These are phyloP conservation scores for Thraustotheca clavata DNA, from an alignment of 352 stramenopile genomes.

Conservation along the genomic window DNA sequence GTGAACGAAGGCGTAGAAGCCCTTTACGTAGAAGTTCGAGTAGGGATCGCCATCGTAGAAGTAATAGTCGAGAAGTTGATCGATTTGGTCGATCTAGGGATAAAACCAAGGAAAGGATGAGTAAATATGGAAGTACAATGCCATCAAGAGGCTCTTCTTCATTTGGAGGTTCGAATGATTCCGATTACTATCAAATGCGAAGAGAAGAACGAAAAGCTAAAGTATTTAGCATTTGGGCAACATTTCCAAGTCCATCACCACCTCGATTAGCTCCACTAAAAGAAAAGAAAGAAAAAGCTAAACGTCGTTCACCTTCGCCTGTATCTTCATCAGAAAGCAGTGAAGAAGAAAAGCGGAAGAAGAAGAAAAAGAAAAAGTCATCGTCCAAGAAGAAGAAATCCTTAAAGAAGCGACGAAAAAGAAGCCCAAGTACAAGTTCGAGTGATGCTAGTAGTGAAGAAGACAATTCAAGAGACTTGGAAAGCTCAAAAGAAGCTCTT, in stretches of 20 bases:
- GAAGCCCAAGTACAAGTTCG: slow-evolving; percentile 28
- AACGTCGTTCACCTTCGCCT: slow-evolving; percentile 29
- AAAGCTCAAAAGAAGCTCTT: slow-evolving; percentile 17
- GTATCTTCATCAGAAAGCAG: slow-evolving; percentile 22
- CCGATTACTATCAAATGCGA: slow-evolving; percentile 59
- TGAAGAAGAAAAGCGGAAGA: not conserved
- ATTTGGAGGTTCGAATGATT: not conserved
- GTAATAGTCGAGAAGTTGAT: slow-evolving; percentile 12
- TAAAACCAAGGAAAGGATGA: not conserved
- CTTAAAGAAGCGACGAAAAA: slow-evolving; percentile 36
- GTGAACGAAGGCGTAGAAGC: slow-evolving; percentile 1
- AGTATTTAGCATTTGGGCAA: slow-evolving; percentile 61
- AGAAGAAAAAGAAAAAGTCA: slow-evolving; percentile 1
- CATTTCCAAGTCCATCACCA: slow-evolving; percentile 56
- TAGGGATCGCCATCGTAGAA: slow-evolving; percentile 7
- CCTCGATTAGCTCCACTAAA: slow-evolving; percentile 33
- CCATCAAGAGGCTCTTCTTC: not conserved
- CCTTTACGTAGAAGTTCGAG: slow-evolving; percentile 1
- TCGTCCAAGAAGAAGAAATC: slow-evolving; percentile 27
- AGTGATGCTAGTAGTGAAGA: slow-evolving; percentile 20
- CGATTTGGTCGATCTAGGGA: not conserved
- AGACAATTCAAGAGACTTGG: not conserved
- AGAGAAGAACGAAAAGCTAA: slow-evolving; percentile 53
- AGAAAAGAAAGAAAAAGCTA: not conserved
- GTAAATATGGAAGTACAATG: not conserved